Evolutionary conservation across 2,329 filamentous ascomycete genomes (phyloP), one percentile per base, ranked within the genome.

Genomic region (Sporothrix variecibatus): DNA sequence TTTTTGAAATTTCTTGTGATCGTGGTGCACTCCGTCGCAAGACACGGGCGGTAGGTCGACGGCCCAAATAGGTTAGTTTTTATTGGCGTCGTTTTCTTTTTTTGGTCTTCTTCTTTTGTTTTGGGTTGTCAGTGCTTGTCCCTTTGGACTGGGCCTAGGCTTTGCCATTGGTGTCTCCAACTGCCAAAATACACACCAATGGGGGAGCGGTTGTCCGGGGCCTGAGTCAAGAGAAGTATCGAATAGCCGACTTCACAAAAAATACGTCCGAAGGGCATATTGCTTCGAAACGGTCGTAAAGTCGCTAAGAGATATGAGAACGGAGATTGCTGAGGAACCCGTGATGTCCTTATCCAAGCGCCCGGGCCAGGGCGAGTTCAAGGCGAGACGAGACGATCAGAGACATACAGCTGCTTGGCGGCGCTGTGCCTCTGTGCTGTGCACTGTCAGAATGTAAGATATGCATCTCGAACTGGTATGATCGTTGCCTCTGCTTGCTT

Each of bases 1-100:
- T 40, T 11, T 12, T 11, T 5, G 40, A 15, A 15, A 2, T 12
- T 43, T 43, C 12, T 15, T 43, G n/a, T 9, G 28, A 62, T 38
- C 58, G 31, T 62, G 34, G 38, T 43, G 34, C 34, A 43, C 23
- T 46, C 34, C n/a, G 62, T 67, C 38, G 17, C 8, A 43, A 43
- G 31, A 65, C 12, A 28, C 38, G 34, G 34, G 34, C n/a, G 40
- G 64, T 67, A 69, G 28, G 67, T 23, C 43, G 28, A 53, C 34
- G 28, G 28, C 67, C 67, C 51, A 26, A 70, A 70, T n/a, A 70
- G 67, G 67, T 49, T 70, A 70, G 67, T 40, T 70, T 38, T 20
- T 8, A 3, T 40, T 43, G 28, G 49, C 51, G 28, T 23, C 2
- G 17, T 31, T 31, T 43, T 46, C 38, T 20, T 56, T 56, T 53